These are phyloP conservation scores for Rachicladosporium sp. DNA, from an alignment of 2,329 filamentous ascomycete species.

Conservation along the genomic window DNA sequence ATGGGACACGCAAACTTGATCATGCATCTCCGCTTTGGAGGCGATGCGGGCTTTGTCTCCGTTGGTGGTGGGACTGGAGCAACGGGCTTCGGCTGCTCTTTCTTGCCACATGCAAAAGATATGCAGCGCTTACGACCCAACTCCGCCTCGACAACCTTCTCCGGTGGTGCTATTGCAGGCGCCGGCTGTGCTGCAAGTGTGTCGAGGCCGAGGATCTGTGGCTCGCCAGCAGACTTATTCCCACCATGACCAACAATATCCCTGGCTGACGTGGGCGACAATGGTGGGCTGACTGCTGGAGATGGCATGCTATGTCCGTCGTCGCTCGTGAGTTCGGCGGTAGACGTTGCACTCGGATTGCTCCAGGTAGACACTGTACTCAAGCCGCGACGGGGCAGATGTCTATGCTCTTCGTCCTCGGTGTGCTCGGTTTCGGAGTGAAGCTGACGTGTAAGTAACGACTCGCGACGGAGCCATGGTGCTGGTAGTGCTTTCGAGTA, in stretches of 20 bases:
- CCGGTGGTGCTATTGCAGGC: conserved; percentile 23
- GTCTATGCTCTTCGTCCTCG: conserved; percentile 17
- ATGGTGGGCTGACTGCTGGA: conserved; percentile 74
- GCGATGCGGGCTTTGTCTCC: conserved; percentile 17
- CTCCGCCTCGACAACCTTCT: conserved; percentile 49
- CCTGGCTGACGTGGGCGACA: conserved; percentile 42
- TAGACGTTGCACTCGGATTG: conserved; percentile 69
- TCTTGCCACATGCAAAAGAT: conserved; percentile 74
- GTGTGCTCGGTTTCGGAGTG: conserved; percentile 39
- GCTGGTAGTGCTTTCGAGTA: conserved; percentile 38
- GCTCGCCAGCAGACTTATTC: conserved; percentile 17
- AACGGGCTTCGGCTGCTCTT: conserved; percentile 42
- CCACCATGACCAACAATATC: conserved; percentile 6
- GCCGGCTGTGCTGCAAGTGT: conserved; percentile 13
- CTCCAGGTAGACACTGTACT: conserved; percentile 59
- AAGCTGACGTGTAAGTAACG: conserved; percentile 77
- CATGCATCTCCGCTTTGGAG: conserved; percentile 43
- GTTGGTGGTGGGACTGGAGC: conserved; percentile 5
- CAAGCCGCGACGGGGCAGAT: conserved; percentile 27
- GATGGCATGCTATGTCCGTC: conserved; percentile 65
- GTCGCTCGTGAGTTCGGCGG: conserved; percentile 87
- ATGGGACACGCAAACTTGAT: conserved; percentile 68
- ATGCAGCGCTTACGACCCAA: conserved; percentile 76
- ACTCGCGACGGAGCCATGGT: conserved; percentile 52
- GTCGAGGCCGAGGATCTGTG: conserved; percentile 14